A percentile compares a stretch with the other conserved stretches of the same genome.
These are phyloP conservation scores for Corylus americana DNA, from an alignment of 306 rosid genomes.

Conservation along the genomic window DNA sequence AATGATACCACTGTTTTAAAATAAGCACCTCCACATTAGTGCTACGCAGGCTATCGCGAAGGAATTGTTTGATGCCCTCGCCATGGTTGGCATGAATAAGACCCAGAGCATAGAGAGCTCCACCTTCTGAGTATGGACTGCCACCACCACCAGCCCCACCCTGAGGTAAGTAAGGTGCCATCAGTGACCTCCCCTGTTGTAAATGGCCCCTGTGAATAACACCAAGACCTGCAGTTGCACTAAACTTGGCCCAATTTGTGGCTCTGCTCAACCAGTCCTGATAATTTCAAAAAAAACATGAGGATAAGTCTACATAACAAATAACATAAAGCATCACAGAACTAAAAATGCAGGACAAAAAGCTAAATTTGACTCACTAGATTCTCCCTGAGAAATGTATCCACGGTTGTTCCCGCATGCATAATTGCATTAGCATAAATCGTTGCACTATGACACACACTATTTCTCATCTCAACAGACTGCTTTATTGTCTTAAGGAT, in stretches of 20 bases:
- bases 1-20: constrained; percentile 8
- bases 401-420: constrained; percentile 99
- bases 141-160: constrained; percentile 95
- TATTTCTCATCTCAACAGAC: constrained; percentile 98
- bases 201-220: constrained; percentile 96
- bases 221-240: constrained; percentile 98
- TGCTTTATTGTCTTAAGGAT: constrained; percentile 95
- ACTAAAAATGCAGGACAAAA: not conserved
- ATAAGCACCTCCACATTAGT: constrained; percentile 89
- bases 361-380: constrained; percentile 51
- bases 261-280: constrained; percentile 99
- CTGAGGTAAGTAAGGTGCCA: constrained; percentile 98
- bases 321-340: constrained; percentile 7
- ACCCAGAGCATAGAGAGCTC: constrained; percentile 96
- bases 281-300: constrained; percentile 21
- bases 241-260: constrained; percentile 97
- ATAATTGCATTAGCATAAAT: constrained; percentile 93
- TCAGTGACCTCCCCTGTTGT: constrained; percentile 93
- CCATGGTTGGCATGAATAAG: constrained; percentile 98
- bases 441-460: constrained; percentile 96
- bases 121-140: constrained; percentile 96
- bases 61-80: constrained; percentile 95
- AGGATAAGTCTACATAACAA: constrained; percentile 15
- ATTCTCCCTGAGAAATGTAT: constrained; percentile 94
- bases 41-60: constrained; percentile 85